Base-by-base conservation (phyloP, 2,329 filamentous ascomycete species). In the Penicillium palitans region DNA sequence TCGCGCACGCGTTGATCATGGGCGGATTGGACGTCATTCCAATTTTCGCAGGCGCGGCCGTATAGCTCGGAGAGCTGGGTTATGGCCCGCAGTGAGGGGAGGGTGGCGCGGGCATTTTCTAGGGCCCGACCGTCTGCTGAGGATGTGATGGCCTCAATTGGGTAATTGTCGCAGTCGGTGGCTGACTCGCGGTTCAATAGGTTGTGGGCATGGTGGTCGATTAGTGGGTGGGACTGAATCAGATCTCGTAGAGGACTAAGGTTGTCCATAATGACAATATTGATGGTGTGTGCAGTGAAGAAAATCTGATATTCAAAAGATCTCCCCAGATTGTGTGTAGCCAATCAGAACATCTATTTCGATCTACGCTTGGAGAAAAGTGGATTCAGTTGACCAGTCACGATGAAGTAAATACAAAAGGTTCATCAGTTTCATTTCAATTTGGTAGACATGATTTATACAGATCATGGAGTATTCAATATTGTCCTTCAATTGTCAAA, bases 121-220 rank as follows among this genome's bases (percentile, higher is more conserved):
- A 93, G 78, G 13, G 90, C 89, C 57, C 84, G 78, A 8, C 87
- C 90, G 57, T 84, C 78, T 1, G 90, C 91, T 77, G 95, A 90
- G 7, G 88, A 89, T 1, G 86, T 85, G 62, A 92, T 87, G 45
- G 85, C 82, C 48, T 86, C 80, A 21, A 87, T 79, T 8, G 83
- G 80, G 57, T 78, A 76, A 50, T 60, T 66, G 33, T 63, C 60
- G 58, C 75, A 72, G 58, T 77, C 62, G 37, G 58, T 59, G 27
- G 72, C 76, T 7, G 67, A 64, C 15, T 73, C 65, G 24, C 66
- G 61, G 6, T 64, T 69, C 29, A 80, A 66, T 17, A 81, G 61
- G 59, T 80, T 80, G 60, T 80, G 78, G 12, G 77, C 78, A 69
- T 81, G 79, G 59, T 80, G 78, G 63, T 81, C 79, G 49, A 81